A percentile compares a stretch with the other conserved stretches of the same genome.
Conservation (phyloP, 2,329 filamentous ascomycete genomes). For the Mycosphaerella arachidis region DNA sequence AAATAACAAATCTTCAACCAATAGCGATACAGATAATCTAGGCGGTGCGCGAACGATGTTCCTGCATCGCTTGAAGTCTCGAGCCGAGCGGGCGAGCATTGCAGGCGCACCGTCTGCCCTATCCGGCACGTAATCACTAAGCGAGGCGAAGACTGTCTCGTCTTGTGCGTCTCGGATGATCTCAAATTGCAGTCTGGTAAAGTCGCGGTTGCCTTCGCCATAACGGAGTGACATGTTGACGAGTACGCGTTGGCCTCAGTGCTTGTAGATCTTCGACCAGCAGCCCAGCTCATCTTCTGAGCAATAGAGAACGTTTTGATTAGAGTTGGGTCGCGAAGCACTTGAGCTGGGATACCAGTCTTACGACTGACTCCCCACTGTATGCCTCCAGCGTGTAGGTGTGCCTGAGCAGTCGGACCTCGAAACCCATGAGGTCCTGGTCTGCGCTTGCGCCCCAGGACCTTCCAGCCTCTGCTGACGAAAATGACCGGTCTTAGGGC, state of each 20-base stretch:
- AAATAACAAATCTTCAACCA: background rate
- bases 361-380: background rate
- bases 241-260: slow-evolving; percentile 43
- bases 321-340: background rate
- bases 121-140: background rate
- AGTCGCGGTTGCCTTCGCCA: background rate
- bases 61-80: background rate
- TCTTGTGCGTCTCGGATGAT: background rate
- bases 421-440: background rate
- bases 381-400: background rate
- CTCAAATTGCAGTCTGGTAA: background rate
- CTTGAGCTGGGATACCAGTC: background rate
- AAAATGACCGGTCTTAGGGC: background rate
- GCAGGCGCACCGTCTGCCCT: background rate
- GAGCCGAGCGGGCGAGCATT: background rate
- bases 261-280: slow-evolving; percentile 9
- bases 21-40: no score
- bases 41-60: background rate
- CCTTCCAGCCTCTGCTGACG: background rate
- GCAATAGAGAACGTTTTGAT: background rate
- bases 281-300: slow-evolving; percentile 7
- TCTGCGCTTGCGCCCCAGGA: background rate
- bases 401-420: background rate
- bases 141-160: background rate
- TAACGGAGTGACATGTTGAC: slow-evolving; percentile 35